Percentiles rank a stretch among this genome's conserved stretches.
phyloP scores from a whole-genome alignment of 176 grass and related monocot genomes.

The Oryza nivara region DNA sequence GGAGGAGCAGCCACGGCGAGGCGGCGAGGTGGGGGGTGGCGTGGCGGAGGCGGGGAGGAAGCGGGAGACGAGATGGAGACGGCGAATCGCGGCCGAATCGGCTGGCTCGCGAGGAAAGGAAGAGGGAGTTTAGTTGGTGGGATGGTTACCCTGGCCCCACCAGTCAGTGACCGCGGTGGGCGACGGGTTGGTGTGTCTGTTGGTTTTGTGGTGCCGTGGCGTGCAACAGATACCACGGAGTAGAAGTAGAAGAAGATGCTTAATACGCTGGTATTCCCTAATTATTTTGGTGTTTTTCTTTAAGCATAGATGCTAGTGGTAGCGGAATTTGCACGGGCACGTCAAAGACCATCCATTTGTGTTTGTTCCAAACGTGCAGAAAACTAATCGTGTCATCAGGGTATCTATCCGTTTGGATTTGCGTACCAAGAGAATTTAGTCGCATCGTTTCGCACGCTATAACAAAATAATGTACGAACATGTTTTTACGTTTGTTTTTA shows the following conservation, averaged over 20 bases:
- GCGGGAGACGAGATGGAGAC: conserved; percentile 16
- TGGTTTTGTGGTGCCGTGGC: not conserved
- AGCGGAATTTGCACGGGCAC: conserved; percentile 22
- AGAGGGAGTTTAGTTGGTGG: not conserved
- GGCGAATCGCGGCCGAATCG: not conserved
- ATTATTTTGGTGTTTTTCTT: not conserved
- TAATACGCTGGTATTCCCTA: not conserved
- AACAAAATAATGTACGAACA: too few species aligned
- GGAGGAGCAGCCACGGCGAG: not conserved
- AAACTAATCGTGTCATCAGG: not conserved
- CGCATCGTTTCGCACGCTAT: too few species aligned
- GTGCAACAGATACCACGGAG: not conserved
- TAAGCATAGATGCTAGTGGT: not conserved
- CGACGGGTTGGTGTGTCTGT: not conserved
- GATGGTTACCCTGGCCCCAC: not conserved
- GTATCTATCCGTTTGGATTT: not conserved
- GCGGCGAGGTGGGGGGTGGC: conserved; percentile 29
- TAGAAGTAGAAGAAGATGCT: not conserved
- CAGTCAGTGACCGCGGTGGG: not conserved
- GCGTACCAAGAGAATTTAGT: too few species aligned
- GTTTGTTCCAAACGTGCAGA: not conserved
- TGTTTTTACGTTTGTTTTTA: too few species aligned
- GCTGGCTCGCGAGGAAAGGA: not conserved
- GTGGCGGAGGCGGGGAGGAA: conserved; percentile 1
- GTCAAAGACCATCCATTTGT: not conserved